These are phyloP conservation scores for Euryodendron excelsum DNA, from an alignment of 148 eudicot species.

Conservation along the genomic window DNA sequence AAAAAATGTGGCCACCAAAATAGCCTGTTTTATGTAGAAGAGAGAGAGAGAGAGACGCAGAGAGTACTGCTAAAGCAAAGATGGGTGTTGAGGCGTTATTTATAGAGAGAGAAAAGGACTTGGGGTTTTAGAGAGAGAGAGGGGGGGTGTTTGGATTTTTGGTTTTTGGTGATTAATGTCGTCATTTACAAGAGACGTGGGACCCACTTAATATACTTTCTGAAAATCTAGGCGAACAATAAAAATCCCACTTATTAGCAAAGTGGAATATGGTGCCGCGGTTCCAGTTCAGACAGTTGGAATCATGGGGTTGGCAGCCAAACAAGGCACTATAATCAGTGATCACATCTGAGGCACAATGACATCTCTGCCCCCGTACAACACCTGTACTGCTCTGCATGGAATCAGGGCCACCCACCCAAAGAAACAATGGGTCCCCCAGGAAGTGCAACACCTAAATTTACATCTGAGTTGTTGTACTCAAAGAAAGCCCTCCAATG, in stretches of 20 bases:
- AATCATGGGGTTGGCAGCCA: background rate
- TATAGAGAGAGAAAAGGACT: slow-evolving; percentile 17
- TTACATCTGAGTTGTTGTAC: no score
- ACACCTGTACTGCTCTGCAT: no score
- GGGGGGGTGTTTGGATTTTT: background rate
- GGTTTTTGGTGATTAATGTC: slow-evolving; percentile 26
- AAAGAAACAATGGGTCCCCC: no score
- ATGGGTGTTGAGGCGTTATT: slow-evolving; percentile 11
- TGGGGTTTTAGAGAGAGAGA: background rate
- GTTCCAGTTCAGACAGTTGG: background rate
- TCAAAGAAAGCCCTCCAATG: no score
- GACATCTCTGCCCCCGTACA: no score
- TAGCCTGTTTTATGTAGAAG: background rate
- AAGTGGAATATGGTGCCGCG: background rate
- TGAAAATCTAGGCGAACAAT: slow-evolving; percentile 4
- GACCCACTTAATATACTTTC: slow-evolving; percentile 8
- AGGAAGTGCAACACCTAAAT: no score
- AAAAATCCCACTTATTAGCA: slow-evolving; percentile 14
- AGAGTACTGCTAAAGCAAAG: no score
- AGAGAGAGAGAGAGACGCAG: slow-evolving; percentile 4
- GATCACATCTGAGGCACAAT: background rate
- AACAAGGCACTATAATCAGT: background rate
- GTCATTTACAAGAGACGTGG: slow-evolving; percentile 22
- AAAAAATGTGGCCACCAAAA: background rate
- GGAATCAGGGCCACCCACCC: no score